Base-by-base conservation (phyloP, 202 grass and related monocot genomes). In the Dendrocalamus latiflorus region DNA sequence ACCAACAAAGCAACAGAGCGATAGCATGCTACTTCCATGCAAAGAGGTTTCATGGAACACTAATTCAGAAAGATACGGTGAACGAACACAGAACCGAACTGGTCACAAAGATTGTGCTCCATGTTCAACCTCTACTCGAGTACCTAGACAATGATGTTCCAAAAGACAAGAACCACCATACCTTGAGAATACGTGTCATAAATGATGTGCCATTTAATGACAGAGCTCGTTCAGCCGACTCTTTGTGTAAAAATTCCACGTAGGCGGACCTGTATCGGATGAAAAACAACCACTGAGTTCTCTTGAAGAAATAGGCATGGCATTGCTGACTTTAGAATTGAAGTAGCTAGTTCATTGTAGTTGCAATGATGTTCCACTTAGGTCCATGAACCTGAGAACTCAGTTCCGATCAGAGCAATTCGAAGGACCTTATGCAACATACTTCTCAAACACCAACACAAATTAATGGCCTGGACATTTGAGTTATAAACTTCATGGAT, bases 161-260 rank as follows among this genome's bases (percentile, higher is more conserved):
- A 73, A 62, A 72, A n/a, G 71, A 62, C 8, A n/a, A n/a, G n/a
- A 78, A 87, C 42, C 48, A 86, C 15, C 38, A 66, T 97, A 92
- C 94, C 91, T 97, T 97, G 42, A 97, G 86, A 82, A 97, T 81
- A 5, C 94, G 91, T 6, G 94, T 90, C 91, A 97, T 97, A 85
- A 97, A 97, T 81, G 94, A 97, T 60, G 91, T 97, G 26, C 94
- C 90, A 85, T 94, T 97, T 61, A 97, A 78, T 14, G 94, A 92
- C 83, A 97, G 76, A 76, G 94, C 94, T 55, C 71, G 77, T 43
- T 97, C 94, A 63, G 94, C 91, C 28, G 94, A 91, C 76, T 94
- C 94, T 91, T 81, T 97, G 85, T 94, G 84, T 62, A 94, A 90
- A 64, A 97, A 97, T 70, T 97, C 94, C 10, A 97, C 81, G 21